Evolutionary conservation across 2,329 filamentous ascomycete genomes (phyloP), one percentile per base, ranked within the genome.

Genomic region (Aureobasidium sp.): DNA sequence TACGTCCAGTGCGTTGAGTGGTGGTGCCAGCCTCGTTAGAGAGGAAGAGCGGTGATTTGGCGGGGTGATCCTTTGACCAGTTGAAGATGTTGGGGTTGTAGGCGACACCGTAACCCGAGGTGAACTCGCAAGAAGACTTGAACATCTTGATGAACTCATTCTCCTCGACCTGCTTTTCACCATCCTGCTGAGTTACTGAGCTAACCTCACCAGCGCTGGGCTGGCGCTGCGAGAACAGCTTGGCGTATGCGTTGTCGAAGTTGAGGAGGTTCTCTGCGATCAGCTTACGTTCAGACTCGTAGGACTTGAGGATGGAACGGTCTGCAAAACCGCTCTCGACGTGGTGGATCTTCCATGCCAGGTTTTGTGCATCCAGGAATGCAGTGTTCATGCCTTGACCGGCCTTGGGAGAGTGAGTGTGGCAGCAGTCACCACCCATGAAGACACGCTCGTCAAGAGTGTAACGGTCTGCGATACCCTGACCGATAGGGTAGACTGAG

Each of bases 301-400:
- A 97, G 0, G 92, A 94, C 64, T 86, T 83, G 55, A 97, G 82
- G 21, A 94, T 80, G 3, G 84, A 83, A 64, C 89, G 87, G 34
- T 86, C 77, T 1, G 91, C 90, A 67, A 96, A 90, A 13, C 91
- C 91, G 30, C 82, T 81, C 72, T 96, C 91, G 10, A 97, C 93
- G 39, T 89, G 86, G 71, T 96, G 92, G 57, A 97, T 89, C 78
- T 97, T 97, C 92, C 92, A 97, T 8, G 92, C 92, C 44, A 97
- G 80, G 73, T 97, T 97, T 63, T 91, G 84, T 0, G 91, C 91
- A 68, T 81, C 79, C 52, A 81, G 74, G 74, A 83, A 82, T 27
- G 83, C 79, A 65, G 82, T 83, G 75, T 83, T 83, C 81, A 83
- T 86, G 62, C 84, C 84, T 68, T 86, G 84, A 16, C 84, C 84